phyloP scores from a whole-genome alignment of 768 basidiomycete genomes.

The Mycena albidolilacea region DNA sequence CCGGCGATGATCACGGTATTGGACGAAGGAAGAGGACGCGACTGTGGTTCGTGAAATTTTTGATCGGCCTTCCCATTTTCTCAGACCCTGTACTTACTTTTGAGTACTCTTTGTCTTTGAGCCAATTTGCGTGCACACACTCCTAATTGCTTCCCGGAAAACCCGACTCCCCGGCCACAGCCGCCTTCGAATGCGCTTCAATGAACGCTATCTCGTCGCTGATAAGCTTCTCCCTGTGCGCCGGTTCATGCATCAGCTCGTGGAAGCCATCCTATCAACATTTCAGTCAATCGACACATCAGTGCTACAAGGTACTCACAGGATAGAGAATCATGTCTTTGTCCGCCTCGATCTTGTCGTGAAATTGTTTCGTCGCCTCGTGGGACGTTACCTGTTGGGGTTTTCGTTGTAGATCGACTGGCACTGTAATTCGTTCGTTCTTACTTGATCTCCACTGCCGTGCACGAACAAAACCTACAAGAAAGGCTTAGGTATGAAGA shows the following conservation, averaged over 20 bases:
- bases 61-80: too few relatives aligned
- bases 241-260: constrained; percentile 82
- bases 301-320: constrained; percentile 44
- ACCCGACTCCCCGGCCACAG: too few relatives aligned
- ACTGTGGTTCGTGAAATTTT: too few relatives aligned
- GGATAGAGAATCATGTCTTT: constrained; percentile 12
- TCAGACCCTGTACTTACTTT: too few relatives aligned
- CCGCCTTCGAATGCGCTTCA: constrained; percentile 46
- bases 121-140: too few relatives aligned
- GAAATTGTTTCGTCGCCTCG: background rate
- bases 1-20: too few relatives aligned
- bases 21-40: too few relatives aligned
- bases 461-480: constrained; percentile 58
- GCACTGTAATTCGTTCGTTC: background rate
- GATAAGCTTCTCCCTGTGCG: constrained; percentile 56
- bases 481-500: background rate
- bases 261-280: constrained; percentile 73
- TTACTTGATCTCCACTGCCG: constrained; percentile 61
- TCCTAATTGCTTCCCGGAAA: too few relatives aligned
- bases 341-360: constrained; percentile 35
- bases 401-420: too few relatives aligned
- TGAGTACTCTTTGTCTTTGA: too few relatives aligned
- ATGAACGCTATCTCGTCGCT: constrained; percentile 37
- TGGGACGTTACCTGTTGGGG: too few relatives aligned
- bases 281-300: background rate